A percentile compares a stretch with the other conserved stretches of the same genome.
These are phyloP conservation scores for Penicillium hesseltinei DNA, from an alignment of 2,329 filamentous ascomycete species.

Conservation along the genomic window DNA sequence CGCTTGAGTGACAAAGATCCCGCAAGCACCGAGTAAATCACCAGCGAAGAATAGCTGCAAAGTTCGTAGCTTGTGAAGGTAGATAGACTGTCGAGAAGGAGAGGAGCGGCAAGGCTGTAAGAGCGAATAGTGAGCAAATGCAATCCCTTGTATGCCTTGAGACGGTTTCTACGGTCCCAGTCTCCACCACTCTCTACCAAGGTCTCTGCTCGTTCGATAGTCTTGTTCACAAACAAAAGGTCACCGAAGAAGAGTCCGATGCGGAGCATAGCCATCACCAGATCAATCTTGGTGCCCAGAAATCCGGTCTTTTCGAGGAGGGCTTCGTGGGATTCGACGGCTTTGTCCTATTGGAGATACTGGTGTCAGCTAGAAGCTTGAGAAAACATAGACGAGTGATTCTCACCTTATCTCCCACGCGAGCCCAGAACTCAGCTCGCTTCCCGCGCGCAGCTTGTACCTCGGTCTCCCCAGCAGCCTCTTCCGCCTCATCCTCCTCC, in stretches of 20 bases:
- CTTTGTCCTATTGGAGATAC: constrained; percentile 69
- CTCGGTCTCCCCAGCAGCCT: constrained; percentile 95
- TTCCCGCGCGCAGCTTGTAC: constrained; percentile 90
- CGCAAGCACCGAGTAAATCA: constrained; percentile 92
- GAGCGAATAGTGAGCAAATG: constrained; percentile 90
- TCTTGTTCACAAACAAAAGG: constrained; percentile 87
- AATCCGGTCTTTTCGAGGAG: constrained; percentile 97
- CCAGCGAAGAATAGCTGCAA: constrained; percentile 91
- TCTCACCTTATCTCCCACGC: constrained; percentile 88
- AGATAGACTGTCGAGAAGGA: constrained; percentile 93
- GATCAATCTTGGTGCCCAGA: constrained; percentile 93
- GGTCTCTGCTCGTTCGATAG: constrained; percentile 81
- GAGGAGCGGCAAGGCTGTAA: constrained; percentile 82
- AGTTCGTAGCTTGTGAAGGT: constrained; percentile 99
- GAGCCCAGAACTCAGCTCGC: constrained; percentile 92
- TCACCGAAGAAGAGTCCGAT: constrained; percentile 96
- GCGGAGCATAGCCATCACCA: constrained; percentile 93
- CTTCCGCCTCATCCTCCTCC: constrained; percentile 88
- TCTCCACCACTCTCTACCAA: constrained; percentile 94
- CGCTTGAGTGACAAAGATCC: constrained; percentile 93
- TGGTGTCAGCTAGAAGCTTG: constrained; percentile 8
- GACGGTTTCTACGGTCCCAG: constrained; percentile 95
- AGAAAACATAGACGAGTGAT: constrained; percentile 10
- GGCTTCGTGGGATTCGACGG: constrained; percentile 85
- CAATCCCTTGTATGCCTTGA: constrained; percentile 97